These are phyloP conservation scores for Apium graveolens DNA, from an alignment of 129 eudicot genomes.

Conservation along the genomic window DNA sequence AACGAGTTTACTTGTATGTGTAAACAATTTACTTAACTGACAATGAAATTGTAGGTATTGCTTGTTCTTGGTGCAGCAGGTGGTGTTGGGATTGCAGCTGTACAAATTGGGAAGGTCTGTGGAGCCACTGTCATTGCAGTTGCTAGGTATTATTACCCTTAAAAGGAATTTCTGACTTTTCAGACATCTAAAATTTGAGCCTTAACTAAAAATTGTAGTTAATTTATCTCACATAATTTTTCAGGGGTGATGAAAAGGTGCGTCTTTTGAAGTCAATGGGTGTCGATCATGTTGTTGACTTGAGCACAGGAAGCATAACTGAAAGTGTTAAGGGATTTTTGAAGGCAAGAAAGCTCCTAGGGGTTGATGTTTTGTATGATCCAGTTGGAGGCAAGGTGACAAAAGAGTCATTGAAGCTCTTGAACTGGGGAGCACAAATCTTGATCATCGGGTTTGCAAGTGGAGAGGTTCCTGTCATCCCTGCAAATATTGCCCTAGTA, in stretches of 20 bases:
- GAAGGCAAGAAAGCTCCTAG: constrained; percentile 69
- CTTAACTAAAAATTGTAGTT: not conserved
- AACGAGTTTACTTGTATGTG: not conserved
- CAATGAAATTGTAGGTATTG: constrained; percentile 52
- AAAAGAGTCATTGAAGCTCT: constrained; percentile 69
- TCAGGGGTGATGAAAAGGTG: constrained; percentile 75
- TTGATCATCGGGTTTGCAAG: constrained; percentile 95
- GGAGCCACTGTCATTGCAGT: constrained; percentile 88
- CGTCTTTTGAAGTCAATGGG: constrained; percentile 68
- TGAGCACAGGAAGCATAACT: constrained; percentile 51
- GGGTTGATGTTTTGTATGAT: constrained; percentile 93
- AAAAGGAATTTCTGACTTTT: not conserved
- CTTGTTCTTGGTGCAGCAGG: constrained; percentile 99
- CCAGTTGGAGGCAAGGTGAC: constrained; percentile 99
- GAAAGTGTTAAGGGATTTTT: constrained; percentile 75
- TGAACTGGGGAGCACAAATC: constrained; percentile 98
- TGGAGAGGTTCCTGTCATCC: constrained; percentile 92
- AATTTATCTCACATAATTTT: not conserved
- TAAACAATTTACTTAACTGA: not conserved
- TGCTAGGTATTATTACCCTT: constrained; percentile 51
- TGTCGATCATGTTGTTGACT: constrained; percentile 86
- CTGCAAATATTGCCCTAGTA: constrained; percentile 93
- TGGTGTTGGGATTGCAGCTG: constrained; percentile 98
- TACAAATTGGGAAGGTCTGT: constrained; percentile 86
- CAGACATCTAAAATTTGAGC: not conserved